Evolutionary conservation across 768 basidiomycete species (phyloP), one percentile per base, ranked within the genome.

Genomic region (Cyathus striatus): DNA sequence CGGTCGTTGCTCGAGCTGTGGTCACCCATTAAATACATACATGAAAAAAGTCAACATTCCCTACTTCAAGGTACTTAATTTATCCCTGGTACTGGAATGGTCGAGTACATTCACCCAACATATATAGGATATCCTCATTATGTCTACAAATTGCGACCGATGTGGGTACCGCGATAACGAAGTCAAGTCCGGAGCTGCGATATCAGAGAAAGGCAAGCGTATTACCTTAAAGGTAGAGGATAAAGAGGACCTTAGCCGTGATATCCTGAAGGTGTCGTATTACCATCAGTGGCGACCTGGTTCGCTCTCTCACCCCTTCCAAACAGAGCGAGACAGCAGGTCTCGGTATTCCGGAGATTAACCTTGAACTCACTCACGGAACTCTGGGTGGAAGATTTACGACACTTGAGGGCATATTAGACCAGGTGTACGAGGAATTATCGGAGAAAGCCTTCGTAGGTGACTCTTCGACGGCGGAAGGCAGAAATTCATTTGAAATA

Each of bases 151-250:
- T 59, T 98, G 96, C 60, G 90, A 93, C 45, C 64, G 68, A 41
- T 99, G 96, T 62, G 96, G 96, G 1, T 99, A 98, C 63, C 76
- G 90, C 45, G 96, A 99, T 64, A 98, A 94, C 55, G 96, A 99
- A 66, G 87, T 99, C 56, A 99, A 99, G 62, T 89, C 91, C 4
- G 91, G 95, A 18, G 68, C 83, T 2, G 93, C 94, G 1, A 90
- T 97, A 45, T 90, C 95, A 2, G 78, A 76, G 3, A 72, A 86
- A 55, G 96, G 95, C n/a, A 94, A 89, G 62, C 78, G 73, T 44
- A 91, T 97, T 49, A 90, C 76, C 0, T 72, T 99, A 42, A 90
- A 85, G 60, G 92, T 96, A 4, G 84, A 93, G 52, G 94, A 98
- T 59, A 68, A 78, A 13, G 95, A 99, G 40, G 96, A 98, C 65